Evolutionary conservation across 495 filamentous ascomycete species (phyloP).

Genomic region (Pseudoneurospora amorphoporcata): DNA sequence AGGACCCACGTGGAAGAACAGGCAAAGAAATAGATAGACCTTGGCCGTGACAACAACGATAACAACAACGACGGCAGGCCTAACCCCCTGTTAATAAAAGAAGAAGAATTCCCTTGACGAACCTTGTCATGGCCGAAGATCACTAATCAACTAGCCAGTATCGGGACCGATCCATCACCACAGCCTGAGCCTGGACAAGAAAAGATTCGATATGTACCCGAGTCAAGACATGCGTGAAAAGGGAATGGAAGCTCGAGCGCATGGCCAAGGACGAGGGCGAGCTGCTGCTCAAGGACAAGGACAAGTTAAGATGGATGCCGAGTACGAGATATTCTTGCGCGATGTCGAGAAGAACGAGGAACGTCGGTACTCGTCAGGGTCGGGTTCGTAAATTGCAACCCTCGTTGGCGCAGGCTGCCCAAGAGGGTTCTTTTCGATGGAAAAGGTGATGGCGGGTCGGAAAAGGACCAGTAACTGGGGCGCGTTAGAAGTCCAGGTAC

Average conservation of each 20-base stretch:
- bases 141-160: background rate
- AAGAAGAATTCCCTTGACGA: background rate
- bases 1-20: background rate
- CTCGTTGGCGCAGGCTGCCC: too few relatives aligned
- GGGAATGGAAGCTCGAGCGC: slow-evolving; percentile 79
- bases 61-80: background rate
- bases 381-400: too few relatives aligned
- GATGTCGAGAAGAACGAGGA: slow-evolving; percentile 96
- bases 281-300: slow-evolving; percentile 64
- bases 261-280: slow-evolving; percentile 84
- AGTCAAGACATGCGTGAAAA: too few relatives aligned
- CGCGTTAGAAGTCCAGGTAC: too few relatives aligned
- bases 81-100: too few relatives aligned
- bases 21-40: background rate
- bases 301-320: slow-evolving; percentile 73
- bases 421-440: too few relatives aligned
- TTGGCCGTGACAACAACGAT: background rate
- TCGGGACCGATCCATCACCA: background rate
- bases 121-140: background rate
- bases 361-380: slow-evolving; percentile 5
- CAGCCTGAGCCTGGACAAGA: too few relatives aligned
- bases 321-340: slow-evolving; percentile 94
- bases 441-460: too few relatives aligned
- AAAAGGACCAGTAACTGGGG: too few relatives aligned
- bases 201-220: too few relatives aligned